Conservation (phyloP, 2,329 filamentous ascomycete genomes). For the Rhynchosporium graminicola region DNA sequence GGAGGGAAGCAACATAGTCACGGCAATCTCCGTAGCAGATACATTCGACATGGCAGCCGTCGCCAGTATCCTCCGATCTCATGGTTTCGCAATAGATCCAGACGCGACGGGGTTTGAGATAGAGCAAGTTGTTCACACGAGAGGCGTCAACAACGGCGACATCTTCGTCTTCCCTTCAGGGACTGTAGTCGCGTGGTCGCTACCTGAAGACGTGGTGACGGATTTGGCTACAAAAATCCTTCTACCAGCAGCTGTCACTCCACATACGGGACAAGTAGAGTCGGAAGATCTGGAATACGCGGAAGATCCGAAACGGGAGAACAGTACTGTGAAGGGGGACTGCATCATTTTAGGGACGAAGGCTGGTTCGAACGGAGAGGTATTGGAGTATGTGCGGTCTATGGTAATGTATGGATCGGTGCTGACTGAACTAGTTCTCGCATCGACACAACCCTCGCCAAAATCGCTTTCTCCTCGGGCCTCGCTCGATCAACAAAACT, state of each 20-base stretch:
- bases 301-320: conserved; percentile 71
- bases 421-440: conserved; percentile 27
- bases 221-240: conserved; percentile 71
- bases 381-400: conserved; percentile 25
- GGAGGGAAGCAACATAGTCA: conserved; percentile 48
- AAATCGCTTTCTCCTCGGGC: conserved; percentile 95
- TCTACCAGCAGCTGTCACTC: conserved; percentile 72
- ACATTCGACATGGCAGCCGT: conserved; percentile 65
- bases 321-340: conserved; percentile 80
- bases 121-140: conserved; percentile 63
- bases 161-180: conserved; percentile 96
- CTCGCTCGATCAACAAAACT: conserved; percentile 91
- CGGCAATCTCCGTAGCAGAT: conserved; percentile 63
- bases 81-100: conserved; percentile 63
- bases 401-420: background rate
- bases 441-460: conserved; percentile 72
- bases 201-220: conserved; percentile 72
- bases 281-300: conserved; percentile 88
- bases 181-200: conserved; percentile 88
- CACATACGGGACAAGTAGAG: conserved; percentile 73
- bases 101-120: conserved; percentile 61
- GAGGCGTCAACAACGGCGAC: conserved; percentile 69
- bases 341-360: conserved; percentile 86
- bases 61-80: conserved; percentile 55
- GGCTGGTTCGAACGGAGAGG: conserved; percentile 48